Conservation (phyloP, 108 stramenopile species). For the Skeletonema grethae region DNA sequence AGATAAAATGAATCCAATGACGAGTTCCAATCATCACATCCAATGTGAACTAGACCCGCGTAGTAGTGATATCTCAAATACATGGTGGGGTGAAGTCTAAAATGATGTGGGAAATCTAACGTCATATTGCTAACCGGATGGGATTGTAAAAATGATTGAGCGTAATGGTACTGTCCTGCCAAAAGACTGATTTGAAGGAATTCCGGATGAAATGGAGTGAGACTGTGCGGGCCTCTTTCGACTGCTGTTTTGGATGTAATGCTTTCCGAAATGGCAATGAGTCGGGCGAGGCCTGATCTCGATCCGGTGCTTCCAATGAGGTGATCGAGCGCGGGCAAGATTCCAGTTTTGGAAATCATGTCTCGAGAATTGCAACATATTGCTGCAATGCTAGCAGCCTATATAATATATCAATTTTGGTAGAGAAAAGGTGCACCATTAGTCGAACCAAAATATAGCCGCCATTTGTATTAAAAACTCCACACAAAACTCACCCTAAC, state of each 20-base stretch:
- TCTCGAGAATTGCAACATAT: conserved; percentile 14
- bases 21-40: conserved; percentile 51
- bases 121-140: conserved; percentile 15
- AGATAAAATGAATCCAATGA: conserved; percentile 73
- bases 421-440: no score
- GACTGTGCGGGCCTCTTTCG: neutral
- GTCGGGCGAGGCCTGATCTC: conserved; percentile 13
- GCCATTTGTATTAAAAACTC: no score
- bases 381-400: conserved; percentile 32
- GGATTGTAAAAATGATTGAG: conserved; percentile 28
- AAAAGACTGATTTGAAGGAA: conserved; percentile 60
- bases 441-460: no score
- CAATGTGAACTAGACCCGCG: conserved; percentile 66
- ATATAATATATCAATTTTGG: neutral
- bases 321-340: conserved; percentile 44
- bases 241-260: neutral
- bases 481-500: conserved; percentile 3
- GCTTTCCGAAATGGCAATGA: conserved; percentile 41
- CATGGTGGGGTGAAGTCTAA: conserved; percentile 6
- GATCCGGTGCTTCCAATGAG: conserved; percentile 29
- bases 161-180: conserved; percentile 61
- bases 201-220: conserved; percentile 51
- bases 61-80: conserved; percentile 69
- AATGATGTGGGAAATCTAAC: neutral
- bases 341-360: conserved; percentile 53